Percentiles rank a stretch among this genome's conserved stretches.
phyloP scores from a whole-genome alignment of 1,284 basidiomycete genomes.

The Pseudomicrostroma phylloplanum region DNA sequence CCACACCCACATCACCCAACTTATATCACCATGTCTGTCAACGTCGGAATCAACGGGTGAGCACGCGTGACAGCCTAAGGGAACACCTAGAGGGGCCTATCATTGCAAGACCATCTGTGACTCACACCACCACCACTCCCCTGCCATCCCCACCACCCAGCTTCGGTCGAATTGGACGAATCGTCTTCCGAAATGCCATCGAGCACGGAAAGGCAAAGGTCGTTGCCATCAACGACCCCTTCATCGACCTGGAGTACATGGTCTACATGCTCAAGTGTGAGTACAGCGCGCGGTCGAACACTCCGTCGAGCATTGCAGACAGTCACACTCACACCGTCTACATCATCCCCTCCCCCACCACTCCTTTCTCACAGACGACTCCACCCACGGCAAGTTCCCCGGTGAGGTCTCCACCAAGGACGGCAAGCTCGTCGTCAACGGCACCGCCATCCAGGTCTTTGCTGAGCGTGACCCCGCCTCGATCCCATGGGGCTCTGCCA shows the following conservation, averaged over 20 bases:
- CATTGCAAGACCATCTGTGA: constrained; percentile 5
- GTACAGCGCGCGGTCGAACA: constrained; percentile 7
- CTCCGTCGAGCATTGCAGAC: neutral
- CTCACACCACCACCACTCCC: constrained; percentile 15
- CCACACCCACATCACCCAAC: constrained; percentile 1
- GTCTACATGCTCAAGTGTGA: constrained; percentile 96
- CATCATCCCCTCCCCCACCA: neutral
- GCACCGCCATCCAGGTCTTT: constrained; percentile 71
- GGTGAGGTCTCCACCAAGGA: constrained; percentile 76
- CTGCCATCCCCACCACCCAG: constrained; percentile 21
- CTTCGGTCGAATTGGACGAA: constrained; percentile 54
- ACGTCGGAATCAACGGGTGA: constrained; percentile 48
- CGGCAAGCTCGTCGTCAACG: constrained; percentile 82
- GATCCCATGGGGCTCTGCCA: constrained; percentile 76
- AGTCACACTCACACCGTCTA: neutral
- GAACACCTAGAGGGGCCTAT: neutral
- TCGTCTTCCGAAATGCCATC: constrained; percentile 78
- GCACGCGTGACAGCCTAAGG: neutral
- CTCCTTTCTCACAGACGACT: constrained; percentile 59
- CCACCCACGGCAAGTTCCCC: constrained; percentile 92
- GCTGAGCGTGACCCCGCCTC: constrained; percentile 75
- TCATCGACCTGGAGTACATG: constrained; percentile 74
- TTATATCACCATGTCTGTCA: constrained; percentile 26
- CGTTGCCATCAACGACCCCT: constrained; percentile 60
- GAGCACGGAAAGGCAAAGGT: constrained; percentile 34